Base-by-base conservation (phyloP, 208 protist genomes). In the Lotmaria passim region DNA sequence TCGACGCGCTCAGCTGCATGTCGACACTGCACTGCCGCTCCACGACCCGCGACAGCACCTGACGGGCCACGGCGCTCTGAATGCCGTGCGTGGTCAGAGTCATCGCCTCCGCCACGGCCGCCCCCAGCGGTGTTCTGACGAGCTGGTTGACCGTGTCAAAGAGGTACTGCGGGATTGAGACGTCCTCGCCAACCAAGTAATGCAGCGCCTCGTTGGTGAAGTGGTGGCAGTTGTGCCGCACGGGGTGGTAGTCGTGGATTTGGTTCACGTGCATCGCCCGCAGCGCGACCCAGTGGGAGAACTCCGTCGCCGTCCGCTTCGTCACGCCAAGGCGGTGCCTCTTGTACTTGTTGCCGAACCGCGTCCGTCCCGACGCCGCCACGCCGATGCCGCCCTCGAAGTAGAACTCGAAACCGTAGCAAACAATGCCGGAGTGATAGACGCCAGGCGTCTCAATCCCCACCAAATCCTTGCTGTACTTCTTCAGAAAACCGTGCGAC, bases 151-250 rank as follows among this genome's bases (percentile, higher is more conserved):
- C 60, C 2, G 83, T 89, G 50, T 38, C 74, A 53, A 81, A 86
- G 17, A 96, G 73, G 47, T 84, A 85, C 14, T 33, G 33, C 14
- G 86, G 84, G 19, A 78, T 65, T 39, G 34, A 7, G 79, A n/a
- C 38, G 39, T 10, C 33, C 6, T 57, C 26, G 24, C 81, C 84
- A 1, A 91, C 36, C 14, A 98, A 58, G 64, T 96, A 97, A 6
- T 79, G 57, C 11, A 67, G 67, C 2, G 91, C 89, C 8, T 83
- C 81, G 21, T 82, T 63, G 31, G 76, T 88, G 60, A 98, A 98
- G 73, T 96, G 81, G 78, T 98, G 96, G 78, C 96, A 98, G 79
- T 98, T 98, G 71, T 94, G 86, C 7, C 90, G 68, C 10, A 93
- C 71, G 8, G 86, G 78, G 73, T 98, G 80, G 80, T 98, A 98